Percentiles rank a stretch among this genome's conserved stretches.
phyloP scores from a whole-genome alignment of 768 basidiomycete genomes.

The Leccinum pellstonianum region DNA sequence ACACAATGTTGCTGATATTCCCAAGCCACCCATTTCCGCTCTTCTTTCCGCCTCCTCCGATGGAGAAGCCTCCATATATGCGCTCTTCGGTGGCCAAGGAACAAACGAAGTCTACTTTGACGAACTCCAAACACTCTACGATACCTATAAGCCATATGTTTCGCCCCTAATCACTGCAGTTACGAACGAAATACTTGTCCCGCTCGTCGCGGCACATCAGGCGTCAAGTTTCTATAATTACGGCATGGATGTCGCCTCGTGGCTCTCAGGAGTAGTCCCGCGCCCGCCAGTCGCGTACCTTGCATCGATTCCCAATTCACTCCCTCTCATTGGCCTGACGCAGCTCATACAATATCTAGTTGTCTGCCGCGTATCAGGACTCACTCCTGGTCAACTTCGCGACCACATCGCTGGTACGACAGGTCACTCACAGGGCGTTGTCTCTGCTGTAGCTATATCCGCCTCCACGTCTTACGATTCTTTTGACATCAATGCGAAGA shows the following conservation, averaged over 20 bases:
- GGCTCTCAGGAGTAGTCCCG: conserved; percentile 70
- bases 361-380: conserved; percentile 68
- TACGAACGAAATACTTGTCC: conserved; percentile 64
- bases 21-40: too few relatives aligned
- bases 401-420: conserved; percentile 80
- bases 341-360: conserved; percentile 93
- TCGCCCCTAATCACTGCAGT: conserved; percentile 63
- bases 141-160: conserved; percentile 89
- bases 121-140: conserved; percentile 88
- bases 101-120: conserved; percentile 98
- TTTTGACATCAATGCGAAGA: conserved; percentile 71
- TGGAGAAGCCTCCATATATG: conserved; percentile 55
- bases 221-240: conserved; percentile 65
- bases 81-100: conserved; percentile 96
- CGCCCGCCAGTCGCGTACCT: conserved; percentile 85
- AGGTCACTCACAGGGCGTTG: conserved; percentile 96
- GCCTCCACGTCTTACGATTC: conserved; percentile 75
- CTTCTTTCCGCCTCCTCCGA: too few relatives aligned
- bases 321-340: conserved; percentile 94
- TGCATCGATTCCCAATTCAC: conserved; percentile 89
- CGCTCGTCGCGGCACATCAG: conserved; percentile 62
- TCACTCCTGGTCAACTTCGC: conserved; percentile 80
- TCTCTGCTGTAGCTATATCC: conserved; percentile 88
- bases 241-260: conserved; percentile 79
- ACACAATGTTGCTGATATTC: too few relatives aligned